phyloP scores from a whole-genome alignment of 805 yeast genomes.

The Candida mattraensis region DNA sequence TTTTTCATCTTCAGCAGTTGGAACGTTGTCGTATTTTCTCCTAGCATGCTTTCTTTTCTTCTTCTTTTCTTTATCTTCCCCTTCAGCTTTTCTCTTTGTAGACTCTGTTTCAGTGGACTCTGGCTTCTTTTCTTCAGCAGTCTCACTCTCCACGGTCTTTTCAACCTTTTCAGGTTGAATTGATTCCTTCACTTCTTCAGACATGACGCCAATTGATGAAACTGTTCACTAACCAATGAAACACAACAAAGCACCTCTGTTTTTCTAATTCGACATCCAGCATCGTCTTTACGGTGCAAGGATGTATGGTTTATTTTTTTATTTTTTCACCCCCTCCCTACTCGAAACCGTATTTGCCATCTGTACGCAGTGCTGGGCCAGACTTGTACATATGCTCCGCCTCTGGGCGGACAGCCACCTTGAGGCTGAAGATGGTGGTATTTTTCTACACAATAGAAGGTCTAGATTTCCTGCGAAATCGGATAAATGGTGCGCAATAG shows the following conservation, averaged over 20 bases:
- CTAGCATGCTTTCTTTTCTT: slow-evolving; percentile 26
- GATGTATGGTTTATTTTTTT: too few relatives aligned
- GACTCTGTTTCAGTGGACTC: slow-evolving; percentile 4
- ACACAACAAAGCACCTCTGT: too few relatives aligned
- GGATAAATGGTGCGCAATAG: not conserved
- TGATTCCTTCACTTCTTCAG: slow-evolving; percentile 9
- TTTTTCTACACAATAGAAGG: too few relatives aligned
- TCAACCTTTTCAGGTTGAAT: slow-evolving; percentile 4
- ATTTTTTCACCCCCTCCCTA: too few relatives aligned
- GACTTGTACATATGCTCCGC: too few relatives aligned
- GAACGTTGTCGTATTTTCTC: slow-evolving; percentile 25
- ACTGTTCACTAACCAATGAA: too few relatives aligned
- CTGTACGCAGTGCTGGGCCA: too few relatives aligned
- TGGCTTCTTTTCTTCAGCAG: slow-evolving; percentile 3
- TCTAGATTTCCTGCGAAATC: too few relatives aligned
- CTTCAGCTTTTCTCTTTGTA: slow-evolving; percentile 11
- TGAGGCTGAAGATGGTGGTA: too few relatives aligned
- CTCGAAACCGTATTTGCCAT: too few relatives aligned
- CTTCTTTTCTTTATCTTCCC: slow-evolving; percentile 18
- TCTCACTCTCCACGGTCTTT: slow-evolving; percentile 2
- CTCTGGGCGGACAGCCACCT: too few relatives aligned
- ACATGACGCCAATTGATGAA: too few relatives aligned
- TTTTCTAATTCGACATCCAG: not conserved
- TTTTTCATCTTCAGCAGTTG: slow-evolving; percentile 37
- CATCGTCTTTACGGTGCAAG: not conserved